Evolutionary conservation across 2,329 filamentous ascomycete genomes (phyloP).

Genomic region (Fusarium sp.): DNA sequence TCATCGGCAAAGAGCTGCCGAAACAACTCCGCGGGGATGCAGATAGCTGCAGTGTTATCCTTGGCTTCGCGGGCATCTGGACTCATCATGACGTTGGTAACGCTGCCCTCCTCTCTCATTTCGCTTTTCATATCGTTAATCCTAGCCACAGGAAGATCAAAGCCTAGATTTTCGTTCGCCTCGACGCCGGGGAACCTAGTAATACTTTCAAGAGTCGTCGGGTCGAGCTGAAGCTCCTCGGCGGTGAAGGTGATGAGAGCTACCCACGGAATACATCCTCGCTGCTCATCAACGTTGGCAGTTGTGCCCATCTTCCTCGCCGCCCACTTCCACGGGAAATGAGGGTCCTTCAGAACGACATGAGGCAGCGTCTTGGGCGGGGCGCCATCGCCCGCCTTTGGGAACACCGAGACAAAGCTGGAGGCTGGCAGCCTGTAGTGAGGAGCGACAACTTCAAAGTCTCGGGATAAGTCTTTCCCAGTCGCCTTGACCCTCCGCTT

Average conservation of each 20-base stretch:
- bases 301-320: slow-evolving; percentile 16
- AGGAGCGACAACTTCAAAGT: neutral
- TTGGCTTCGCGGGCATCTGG: neutral
- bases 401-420: slow-evolving; percentile 27
- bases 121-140: neutral
- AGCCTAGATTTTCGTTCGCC: neutral
- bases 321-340: slow-evolving; percentile 54
- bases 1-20: neutral
- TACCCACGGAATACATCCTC: slow-evolving; percentile 53
- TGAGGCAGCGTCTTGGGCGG: slow-evolving; percentile 52
- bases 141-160: neutral
- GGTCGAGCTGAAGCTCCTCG: slow-evolving; percentile 48
- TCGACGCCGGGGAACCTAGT: neutral
- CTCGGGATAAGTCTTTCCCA: neutral
- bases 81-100: neutral
- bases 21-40: neutral
- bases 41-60: neutral
- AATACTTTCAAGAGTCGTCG: neutral
- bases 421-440: neutral
- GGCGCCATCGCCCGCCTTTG: slow-evolving; percentile 51
- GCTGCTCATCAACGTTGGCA: slow-evolving; percentile 7
- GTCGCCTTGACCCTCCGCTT: neutral
- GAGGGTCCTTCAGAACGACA: slow-evolving; percentile 56
- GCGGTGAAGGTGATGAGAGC: slow-evolving; percentile 44
- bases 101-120: neutral